Conservation (phyloP, 164 flowering plant genomes). For the Piper betle region DNA sequence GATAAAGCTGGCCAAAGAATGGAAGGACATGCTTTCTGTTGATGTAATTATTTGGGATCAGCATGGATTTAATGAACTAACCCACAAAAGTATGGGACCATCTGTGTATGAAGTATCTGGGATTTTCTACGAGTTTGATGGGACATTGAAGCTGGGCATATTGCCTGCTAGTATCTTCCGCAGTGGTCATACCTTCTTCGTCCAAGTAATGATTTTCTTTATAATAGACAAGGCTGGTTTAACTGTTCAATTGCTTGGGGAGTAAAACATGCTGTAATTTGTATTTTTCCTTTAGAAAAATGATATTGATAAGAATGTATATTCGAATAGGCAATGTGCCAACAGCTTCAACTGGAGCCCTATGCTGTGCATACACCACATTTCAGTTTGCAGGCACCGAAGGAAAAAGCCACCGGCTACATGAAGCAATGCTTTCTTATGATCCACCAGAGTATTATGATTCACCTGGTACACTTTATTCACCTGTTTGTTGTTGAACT, state of each 20-base stretch:
- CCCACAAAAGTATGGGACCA: conserved; percentile 70
- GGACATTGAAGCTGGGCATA: conserved; percentile 73
- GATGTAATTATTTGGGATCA: conserved; percentile 98
- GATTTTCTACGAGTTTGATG: conserved; percentile 81
- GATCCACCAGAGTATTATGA: conserved; percentile 95
- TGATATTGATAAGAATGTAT: too few species aligned
- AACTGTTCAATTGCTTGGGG: neutral
- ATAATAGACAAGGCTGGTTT: neutral
- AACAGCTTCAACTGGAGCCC: conserved; percentile 83
- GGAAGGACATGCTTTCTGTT: conserved; percentile 74
- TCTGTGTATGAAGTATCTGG: conserved; percentile 79
- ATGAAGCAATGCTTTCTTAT: conserved; percentile 83
- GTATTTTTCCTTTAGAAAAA: too few species aligned
- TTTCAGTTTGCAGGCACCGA: conserved; percentile 95
- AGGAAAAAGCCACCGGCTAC: conserved; percentile 88
- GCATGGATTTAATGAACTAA: conserved; percentile 81
- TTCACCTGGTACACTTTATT: conserved; percentile 43
- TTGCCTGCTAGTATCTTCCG: conserved; percentile 93
- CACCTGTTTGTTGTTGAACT: neutral
- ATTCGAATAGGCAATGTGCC: conserved; percentile 58
- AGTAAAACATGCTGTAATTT: neutral
- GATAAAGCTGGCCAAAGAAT: conserved; percentile 72
- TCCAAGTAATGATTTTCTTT: conserved; percentile 46
- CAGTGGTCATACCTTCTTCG: conserved; percentile 96
- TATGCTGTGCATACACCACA: conserved; percentile 99